Base-by-base conservation (phyloP, 306 rosid species). In the Morella rubra region DNA sequence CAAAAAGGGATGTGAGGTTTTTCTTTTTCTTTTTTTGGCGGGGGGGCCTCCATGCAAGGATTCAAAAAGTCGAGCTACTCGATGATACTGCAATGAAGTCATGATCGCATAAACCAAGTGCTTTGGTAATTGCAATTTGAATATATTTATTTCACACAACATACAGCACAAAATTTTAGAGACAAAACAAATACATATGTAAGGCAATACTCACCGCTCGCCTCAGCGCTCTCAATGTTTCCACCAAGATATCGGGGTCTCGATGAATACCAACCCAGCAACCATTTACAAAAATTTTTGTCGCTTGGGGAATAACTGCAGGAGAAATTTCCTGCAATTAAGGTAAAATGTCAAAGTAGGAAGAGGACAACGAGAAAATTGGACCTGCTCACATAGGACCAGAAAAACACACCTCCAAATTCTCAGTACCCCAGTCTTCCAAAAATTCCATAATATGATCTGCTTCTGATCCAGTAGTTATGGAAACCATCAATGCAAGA, bases 211-310 rank as follows among this genome's bases (percentile, higher is more conserved):
- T 88, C 73, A 95, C 99, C 89, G 97, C 90, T 7, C 97, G 90
- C 71, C 99, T 90, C 80, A 95, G 86, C 81, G 86, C 87, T 83
- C 97, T 91, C 75, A 92, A 82, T n/a, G 99, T 95, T 82, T 86
- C 90, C 83, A 95, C 99, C 91, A 95, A 85, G 97, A 95, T 95
- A 73, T 95, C 97, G 76, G 99, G 99, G 74, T 95, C 97, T 77
- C 99, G 99, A 83, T 95, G 99, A 74, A 95, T 92, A 13, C 99
- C 99, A 85, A 92, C 87, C 99, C 97, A 95, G 75, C 99, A 92
- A 85, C 99, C 99, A 81, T 95, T 95, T 40, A 95, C 99, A 77
- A 95, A 95, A 79, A 90, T 92, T 80, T 95, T 95, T 20, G 99
- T 95, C 7, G 99, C 93, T 86, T 89, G 92, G n/a, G 99, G 99